phyloP scores from a whole-genome alignment of 2,329 filamentous ascomycete genomes.

The Colletotrichum cereale region DNA sequence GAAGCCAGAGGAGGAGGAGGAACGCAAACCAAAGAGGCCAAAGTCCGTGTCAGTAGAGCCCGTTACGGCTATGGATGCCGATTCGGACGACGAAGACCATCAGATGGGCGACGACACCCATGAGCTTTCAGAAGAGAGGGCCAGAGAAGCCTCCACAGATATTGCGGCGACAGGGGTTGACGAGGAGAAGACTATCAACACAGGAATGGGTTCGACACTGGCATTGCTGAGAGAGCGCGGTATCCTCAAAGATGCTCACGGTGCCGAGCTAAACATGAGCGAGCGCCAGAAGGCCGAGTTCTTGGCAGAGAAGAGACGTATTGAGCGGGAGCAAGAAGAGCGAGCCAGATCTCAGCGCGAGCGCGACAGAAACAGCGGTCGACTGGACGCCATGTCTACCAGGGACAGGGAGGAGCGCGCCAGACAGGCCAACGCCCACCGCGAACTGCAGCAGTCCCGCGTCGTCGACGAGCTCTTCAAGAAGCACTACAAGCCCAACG shows the following conservation, averaged over 20 bases:
- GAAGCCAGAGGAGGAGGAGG: slow-evolving; percentile 70
- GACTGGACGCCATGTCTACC: slow-evolving; percentile 89
- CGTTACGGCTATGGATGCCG: slow-evolving; percentile 59
- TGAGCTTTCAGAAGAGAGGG: slow-evolving; percentile 51
- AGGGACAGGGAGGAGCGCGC: slow-evolving; percentile 92
- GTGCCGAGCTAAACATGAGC: slow-evolving; percentile 73
- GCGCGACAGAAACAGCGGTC: slow-evolving; percentile 84
- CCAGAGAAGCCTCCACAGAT: slow-evolving; percentile 57
- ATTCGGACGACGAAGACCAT: slow-evolving; percentile 54
- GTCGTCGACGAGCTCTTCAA: slow-evolving; percentile 89
- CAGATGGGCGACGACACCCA: slow-evolving; percentile 46
- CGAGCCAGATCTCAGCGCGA: slow-evolving; percentile 86
- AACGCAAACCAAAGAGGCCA: slow-evolving; percentile 64
- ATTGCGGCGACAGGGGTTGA: slow-evolving; percentile 81
- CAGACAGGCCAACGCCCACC: slow-evolving; percentile 86
- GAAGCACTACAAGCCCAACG: slow-evolving; percentile 88
- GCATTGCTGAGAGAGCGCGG: slow-evolving; percentile 88
- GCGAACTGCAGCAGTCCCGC: slow-evolving; percentile 86
- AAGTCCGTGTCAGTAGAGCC: slow-evolving; percentile 53
- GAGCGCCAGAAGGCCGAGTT: slow-evolving; percentile 82
- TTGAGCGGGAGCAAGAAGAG: slow-evolving; percentile 83
- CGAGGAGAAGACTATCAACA: slow-evolving; percentile 83
- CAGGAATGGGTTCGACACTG: slow-evolving; percentile 85
- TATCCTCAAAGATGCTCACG: slow-evolving; percentile 75
- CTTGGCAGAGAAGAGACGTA: slow-evolving; percentile 77